Base-by-base conservation (phyloP, 768 basidiomycete species). In the Lentinula lateritia region DNA sequence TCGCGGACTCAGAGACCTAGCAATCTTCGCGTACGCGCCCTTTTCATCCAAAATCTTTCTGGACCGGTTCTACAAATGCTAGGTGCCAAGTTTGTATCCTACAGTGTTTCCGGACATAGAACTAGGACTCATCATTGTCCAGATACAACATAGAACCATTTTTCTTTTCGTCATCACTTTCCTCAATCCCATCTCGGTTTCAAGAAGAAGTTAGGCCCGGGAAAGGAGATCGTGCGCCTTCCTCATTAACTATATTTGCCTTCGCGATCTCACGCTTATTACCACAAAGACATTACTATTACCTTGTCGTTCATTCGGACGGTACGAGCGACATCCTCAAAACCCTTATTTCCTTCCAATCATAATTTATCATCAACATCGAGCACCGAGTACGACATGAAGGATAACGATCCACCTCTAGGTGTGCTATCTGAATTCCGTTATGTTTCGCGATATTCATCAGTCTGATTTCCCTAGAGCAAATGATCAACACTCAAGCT, bases 101-200 rank as follows among this genome's bases (percentile, higher is more conserved):
- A 10, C 43, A 13, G 28, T 7, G 10, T 36, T 20, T 39, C 4
- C 15, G 18, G 6, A 7, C 18, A 3, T 28, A 5, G 28, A 23
- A 15, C 9, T 32, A 2, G 38, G 15, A 57, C 42, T 48, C 18
- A 60, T 16, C 50, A 4, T 46, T 35, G 10, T 23, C 12, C 34
- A 82, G 85, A 67, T 84, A 82, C 60, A 74, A 74, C 46, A 74
- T 87, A 61, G 86, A 87, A 63, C 86, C 86, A 0, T 86, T 87
- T 69, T 87, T 83, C 66, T 87, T 86, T 68, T 83, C 84, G 0
- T 86, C 84, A 1, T 82, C 84, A 1, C 68, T 84, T 2, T 86
- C 83, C 62, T 86, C 85, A 85, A 89, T 87, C 63, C 87, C 87
- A 2, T 83, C 84, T 1, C 80, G 85, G 58, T 89, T 82, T 56